Evolutionary conservation across 208 protist genomes (phyloP).

Genomic region (Trypanosomatidae sp.): DNA sequence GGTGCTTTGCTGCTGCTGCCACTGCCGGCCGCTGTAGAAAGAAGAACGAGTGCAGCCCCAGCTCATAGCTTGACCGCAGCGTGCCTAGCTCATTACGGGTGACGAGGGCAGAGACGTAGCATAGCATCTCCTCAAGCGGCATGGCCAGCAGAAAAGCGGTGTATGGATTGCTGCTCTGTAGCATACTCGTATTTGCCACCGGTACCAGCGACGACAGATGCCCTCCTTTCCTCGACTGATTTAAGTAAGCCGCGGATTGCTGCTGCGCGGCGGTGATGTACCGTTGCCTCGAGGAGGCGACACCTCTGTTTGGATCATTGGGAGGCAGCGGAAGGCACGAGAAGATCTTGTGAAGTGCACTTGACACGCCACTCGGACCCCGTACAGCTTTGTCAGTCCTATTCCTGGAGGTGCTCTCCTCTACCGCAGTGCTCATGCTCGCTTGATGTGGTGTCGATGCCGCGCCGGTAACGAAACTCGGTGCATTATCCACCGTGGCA

Average conservation of each 20-base stretch:
- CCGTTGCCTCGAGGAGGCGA: constrained; percentile 5
- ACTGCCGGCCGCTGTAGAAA: constrained; percentile 10
- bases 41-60: constrained; percentile 34
- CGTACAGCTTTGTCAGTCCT: neutral
- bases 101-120: constrained; percentile 22
- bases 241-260: constrained; percentile 9
- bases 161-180: neutral
- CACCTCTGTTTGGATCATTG: neutral
- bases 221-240: neutral
- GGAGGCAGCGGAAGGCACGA: constrained; percentile 17
- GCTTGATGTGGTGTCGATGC: neutral
- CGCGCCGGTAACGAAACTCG: neutral
- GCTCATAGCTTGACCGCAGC: constrained; percentile 21
- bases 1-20: neutral
- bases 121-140: constrained; percentile 23
- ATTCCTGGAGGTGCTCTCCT: neutral
- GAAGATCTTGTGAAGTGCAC: constrained; percentile 15
- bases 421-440: neutral
- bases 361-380: neutral
- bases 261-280: constrained; percentile 8
- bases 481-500: neutral
- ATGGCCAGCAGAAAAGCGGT: constrained; percentile 12
- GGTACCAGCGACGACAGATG: neutral
- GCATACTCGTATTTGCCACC: neutral
- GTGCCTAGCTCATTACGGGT: constrained; percentile 24